Conservation (phyloP, 108 stramenopile species). For the Skeletonema grethae region DNA sequence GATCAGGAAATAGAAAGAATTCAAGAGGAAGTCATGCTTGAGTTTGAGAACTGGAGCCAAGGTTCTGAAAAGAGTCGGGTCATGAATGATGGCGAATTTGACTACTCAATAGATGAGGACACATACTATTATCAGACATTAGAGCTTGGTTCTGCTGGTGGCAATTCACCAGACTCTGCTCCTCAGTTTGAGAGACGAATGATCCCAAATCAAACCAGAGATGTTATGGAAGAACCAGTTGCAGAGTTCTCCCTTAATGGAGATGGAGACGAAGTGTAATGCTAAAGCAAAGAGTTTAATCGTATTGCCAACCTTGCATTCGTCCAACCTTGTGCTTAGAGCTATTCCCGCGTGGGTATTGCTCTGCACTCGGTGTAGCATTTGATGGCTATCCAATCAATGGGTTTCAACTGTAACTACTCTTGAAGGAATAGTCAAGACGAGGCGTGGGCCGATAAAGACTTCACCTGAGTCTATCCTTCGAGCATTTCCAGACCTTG, state of each 20-base stretch:
- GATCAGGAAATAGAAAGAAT: conserved; percentile 48
- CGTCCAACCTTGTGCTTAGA: too few species aligned
- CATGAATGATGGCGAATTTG: conserved; percentile 38
- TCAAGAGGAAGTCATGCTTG: conserved; percentile 36
- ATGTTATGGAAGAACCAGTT: conserved; percentile 43
- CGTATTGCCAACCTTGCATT: too few species aligned
- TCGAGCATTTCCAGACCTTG: too few species aligned
- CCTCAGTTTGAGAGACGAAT: conserved; percentile 23
- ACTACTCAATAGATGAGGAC: conserved; percentile 44
- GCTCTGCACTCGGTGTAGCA: too few species aligned
- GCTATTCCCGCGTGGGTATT: too few species aligned
- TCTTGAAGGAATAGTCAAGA: too few species aligned
- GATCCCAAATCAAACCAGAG: conserved; percentile 27
- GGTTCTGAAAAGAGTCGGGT: conserved; percentile 12
- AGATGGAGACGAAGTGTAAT: conserved; percentile 18
- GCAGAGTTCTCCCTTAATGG: conserved; percentile 37
- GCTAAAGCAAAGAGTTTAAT: conserved; percentile 4
- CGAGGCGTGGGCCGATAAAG: too few species aligned
- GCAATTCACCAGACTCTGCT: conserved; percentile 17
- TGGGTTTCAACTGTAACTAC: too few species aligned
- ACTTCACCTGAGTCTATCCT: too few species aligned
- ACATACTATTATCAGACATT: conserved; percentile 42
- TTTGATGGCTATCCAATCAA: too few species aligned
- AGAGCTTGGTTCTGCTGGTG: conserved; percentile 25
- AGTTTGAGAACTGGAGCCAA: conserved; percentile 43